A percentile compares a stretch with the other conserved stretches of the same genome.
These are phyloP conservation scores for Diaporthe citri DNA, from an alignment of 2,329 filamentous ascomycete genomes.

Conservation along the genomic window DNA sequence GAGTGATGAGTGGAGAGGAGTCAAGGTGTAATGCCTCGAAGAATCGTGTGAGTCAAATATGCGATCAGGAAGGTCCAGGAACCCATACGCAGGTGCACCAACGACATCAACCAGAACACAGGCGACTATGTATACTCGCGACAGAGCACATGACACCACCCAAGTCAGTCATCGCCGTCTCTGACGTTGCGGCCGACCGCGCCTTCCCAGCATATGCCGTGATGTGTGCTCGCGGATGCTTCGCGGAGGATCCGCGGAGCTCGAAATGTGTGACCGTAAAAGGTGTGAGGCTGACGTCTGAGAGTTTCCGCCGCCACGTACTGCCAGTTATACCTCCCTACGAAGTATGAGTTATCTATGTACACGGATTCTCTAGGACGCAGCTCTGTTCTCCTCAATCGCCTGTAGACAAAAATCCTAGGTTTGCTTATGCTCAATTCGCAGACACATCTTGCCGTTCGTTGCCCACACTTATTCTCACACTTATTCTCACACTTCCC, in stretches of 20 bases:
- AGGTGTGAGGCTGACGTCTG: neutral
- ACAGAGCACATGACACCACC: neutral
- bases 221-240: neutral
- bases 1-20: neutral
- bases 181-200: too few relatives aligned
- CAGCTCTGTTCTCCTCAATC: too few relatives aligned
- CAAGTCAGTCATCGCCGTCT: too few relatives aligned
- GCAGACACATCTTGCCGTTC: neutral
- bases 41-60: neutral
- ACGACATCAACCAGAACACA: neutral
- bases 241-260: slow-evolving; percentile 4
- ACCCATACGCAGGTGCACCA: neutral
- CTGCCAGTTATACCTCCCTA: too few relatives aligned
- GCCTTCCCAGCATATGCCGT: neutral
- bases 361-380: too few relatives aligned
- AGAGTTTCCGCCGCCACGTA: too few relatives aligned
- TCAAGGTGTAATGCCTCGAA: neutral
- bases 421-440: too few relatives aligned
- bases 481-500: neutral
- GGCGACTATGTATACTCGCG: neutral
- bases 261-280: neutral
- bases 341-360: too few relatives aligned
- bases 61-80: neutral
- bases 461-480: neutral
- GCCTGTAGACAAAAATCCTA: too few relatives aligned